Conservation (phyloP, 1,284 basidiomycete species). For the Testicularia cyperi region DNA sequence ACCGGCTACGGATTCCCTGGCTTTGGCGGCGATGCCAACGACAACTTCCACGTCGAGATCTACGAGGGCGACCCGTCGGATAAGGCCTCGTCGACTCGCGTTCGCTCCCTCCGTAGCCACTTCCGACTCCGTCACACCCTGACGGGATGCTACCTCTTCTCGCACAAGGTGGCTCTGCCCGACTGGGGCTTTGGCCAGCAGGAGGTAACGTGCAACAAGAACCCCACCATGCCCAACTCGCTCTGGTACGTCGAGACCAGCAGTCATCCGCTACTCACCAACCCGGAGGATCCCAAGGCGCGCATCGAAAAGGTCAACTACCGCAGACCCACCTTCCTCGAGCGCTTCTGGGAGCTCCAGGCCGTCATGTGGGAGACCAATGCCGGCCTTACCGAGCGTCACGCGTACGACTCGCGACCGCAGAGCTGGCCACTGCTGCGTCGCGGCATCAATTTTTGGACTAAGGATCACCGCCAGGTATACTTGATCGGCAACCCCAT, state of each 20-base stretch:
- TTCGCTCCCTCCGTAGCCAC: slow-evolving; percentile 78
- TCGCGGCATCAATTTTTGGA: slow-evolving; percentile 95
- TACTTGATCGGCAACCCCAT: slow-evolving; percentile 93
- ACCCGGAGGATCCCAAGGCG: slow-evolving; percentile 11
- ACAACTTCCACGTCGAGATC: slow-evolving; percentile 93
- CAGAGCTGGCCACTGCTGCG: slow-evolving; percentile 81
- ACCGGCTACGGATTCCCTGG: slow-evolving; percentile 87
- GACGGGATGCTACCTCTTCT: slow-evolving; percentile 94
- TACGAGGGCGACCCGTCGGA: slow-evolving; percentile 66
- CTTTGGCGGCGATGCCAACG: slow-evolving; percentile 85
- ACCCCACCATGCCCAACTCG: slow-evolving; percentile 84
- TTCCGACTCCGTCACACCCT: slow-evolving; percentile 83
- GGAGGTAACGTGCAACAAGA: slow-evolving; percentile 95
- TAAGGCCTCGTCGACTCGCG: slow-evolving; percentile 63
- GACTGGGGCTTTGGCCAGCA: slow-evolving; percentile 98
- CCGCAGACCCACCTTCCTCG: slow-evolving; percentile 77
- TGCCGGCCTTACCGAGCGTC: slow-evolving; percentile 87
- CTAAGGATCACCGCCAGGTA: slow-evolving; percentile 89
- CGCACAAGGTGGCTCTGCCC: slow-evolving; percentile 93
- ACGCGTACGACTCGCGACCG: slow-evolving; percentile 91
- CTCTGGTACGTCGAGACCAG: slow-evolving; percentile 94
- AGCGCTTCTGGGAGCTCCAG: slow-evolving; percentile 90
- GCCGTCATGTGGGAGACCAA: slow-evolving; percentile 98
- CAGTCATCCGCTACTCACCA: slow-evolving; percentile 65
- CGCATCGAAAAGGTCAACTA: slow-evolving; percentile 68